Conservation (phyloP, 2,329 filamentous ascomycete species). For the Claviceps fusiformis region DNA sequence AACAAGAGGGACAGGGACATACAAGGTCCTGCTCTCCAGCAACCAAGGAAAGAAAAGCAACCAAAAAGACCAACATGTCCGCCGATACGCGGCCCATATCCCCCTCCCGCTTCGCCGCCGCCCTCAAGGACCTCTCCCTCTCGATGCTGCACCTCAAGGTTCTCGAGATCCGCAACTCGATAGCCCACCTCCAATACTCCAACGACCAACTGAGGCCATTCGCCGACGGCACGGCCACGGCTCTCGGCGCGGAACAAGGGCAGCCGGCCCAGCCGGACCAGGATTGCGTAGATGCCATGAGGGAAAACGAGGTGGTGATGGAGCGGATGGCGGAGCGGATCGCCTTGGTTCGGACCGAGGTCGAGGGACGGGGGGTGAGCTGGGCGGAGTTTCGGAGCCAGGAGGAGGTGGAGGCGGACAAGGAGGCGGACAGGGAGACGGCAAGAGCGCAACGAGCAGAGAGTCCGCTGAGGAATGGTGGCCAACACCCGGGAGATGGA, state of each 20-base stretch:
- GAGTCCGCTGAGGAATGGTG: neutral
- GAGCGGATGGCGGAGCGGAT: constrained; percentile 54
- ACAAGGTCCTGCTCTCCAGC: neutral
- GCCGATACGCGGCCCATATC: constrained; percentile 47
- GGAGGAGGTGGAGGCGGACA: constrained; percentile 26
- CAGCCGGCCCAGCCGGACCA: constrained; percentile 34
- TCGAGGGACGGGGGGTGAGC: constrained; percentile 41
- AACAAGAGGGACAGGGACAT: neutral
- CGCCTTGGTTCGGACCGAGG: constrained; percentile 48
- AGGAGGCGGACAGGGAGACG: constrained; percentile 3
- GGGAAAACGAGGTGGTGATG: constrained; percentile 58
- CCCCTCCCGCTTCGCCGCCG: constrained; percentile 48
- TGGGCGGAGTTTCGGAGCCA: constrained; percentile 44
- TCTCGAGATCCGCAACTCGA: constrained; percentile 61
- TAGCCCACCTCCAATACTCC: constrained; percentile 59
- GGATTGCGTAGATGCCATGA: constrained; percentile 61
- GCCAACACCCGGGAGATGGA: neutral
- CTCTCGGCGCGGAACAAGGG: constrained; percentile 11
- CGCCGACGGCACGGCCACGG: constrained; percentile 34
- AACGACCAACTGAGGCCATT: constrained; percentile 61
- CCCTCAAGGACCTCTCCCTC: constrained; percentile 52
- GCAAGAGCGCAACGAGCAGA: constrained; percentile 6
- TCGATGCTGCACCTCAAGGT: constrained; percentile 59
- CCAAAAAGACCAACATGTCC: constrained; percentile 35
- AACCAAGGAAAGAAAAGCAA: neutral